Conservation (phyloP, 208 protist genomes). For the Leishmania mexicana region DNA sequence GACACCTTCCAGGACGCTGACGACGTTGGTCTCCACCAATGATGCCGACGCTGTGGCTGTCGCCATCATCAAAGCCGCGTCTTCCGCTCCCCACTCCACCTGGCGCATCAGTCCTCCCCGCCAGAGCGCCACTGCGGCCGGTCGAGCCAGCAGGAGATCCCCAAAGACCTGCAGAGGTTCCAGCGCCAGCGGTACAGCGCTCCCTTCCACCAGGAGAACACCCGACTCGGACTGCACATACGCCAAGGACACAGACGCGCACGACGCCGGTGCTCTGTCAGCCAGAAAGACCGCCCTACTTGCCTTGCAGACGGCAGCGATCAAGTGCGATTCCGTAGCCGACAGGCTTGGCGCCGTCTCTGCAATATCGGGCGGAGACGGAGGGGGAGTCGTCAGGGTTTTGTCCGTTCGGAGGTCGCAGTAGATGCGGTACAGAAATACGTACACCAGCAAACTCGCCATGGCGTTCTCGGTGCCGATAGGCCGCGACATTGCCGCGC, state of each 20-base stretch:
- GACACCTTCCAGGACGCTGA: neutral
- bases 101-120: neutral
- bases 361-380: no score
- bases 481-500: slow-evolving; percentile 5
- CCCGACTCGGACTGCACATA: slow-evolving; percentile 8
- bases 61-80: neutral
- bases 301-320: slow-evolving; percentile 3
- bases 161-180: slow-evolving; percentile 15
- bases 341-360: neutral
- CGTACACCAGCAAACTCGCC: slow-evolving; percentile 23
- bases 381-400: neutral
- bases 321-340: neutral
- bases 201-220: neutral
- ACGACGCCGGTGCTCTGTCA: neutral
- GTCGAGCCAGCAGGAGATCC: slow-evolving; percentile 15
- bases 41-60: neutral
- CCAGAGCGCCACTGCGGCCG: slow-evolving; percentile 4
- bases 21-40: neutral
- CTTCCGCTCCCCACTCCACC: neutral
- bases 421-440: slow-evolving; percentile 24
- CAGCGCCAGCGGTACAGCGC: neutral
- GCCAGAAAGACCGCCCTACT: neutral
- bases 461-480: slow-evolving; percentile 14
- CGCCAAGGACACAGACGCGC: neutral
- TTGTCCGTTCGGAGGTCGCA: neutral